These are phyloP conservation scores for Chernovozyma sophiae-reginae DNA, from an alignment of 1,139 yeast species.

Conservation along the genomic window DNA sequence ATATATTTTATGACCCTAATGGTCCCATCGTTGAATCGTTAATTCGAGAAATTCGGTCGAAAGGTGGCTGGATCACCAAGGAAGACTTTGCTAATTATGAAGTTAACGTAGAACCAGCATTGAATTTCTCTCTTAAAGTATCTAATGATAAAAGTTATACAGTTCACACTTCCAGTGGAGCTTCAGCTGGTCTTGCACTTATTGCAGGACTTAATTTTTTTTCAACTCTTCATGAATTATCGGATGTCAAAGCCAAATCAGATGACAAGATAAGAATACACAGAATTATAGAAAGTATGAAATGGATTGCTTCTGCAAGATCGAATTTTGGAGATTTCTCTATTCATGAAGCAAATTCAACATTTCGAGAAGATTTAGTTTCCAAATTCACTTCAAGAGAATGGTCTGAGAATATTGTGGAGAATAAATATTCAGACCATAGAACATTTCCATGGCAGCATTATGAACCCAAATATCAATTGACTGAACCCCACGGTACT, in stretches of 20 bases:
- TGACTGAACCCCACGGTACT: conserved; percentile 80
- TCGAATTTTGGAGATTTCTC: conserved; percentile 70
- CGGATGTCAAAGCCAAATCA: not conserved
- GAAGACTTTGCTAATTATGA: conserved; percentile 65
- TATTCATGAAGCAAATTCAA: conserved; percentile 10
- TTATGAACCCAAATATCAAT: conserved; percentile 75
- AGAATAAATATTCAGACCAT: conserved; percentile 40
- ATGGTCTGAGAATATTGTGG: conserved; percentile 54
- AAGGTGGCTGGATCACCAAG: conserved; percentile 59
- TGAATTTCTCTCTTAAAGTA: conserved; percentile 30
- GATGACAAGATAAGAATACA: conserved; percentile 49
- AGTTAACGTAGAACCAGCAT: conserved; percentile 53
- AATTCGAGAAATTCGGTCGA: conserved; percentile 36
- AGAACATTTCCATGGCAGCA: conserved; percentile 65
- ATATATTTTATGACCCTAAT: conserved; percentile 75
- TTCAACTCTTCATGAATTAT: conserved; percentile 24
- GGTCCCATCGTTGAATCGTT: conserved; percentile 67
- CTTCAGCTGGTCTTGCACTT: conserved; percentile 81
- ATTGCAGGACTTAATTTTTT: conserved; percentile 69
- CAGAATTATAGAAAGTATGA: conserved; percentile 78
- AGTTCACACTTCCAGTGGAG: conserved; percentile 68
- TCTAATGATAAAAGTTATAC: conserved; percentile 40
- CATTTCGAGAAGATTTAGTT: conserved; percentile 23
- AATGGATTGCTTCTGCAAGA: conserved; percentile 87
- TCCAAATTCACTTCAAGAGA: conserved; percentile 27